Base-by-base conservation (phyloP, 306 rosid species). In the Trifolium dubium region DNA sequence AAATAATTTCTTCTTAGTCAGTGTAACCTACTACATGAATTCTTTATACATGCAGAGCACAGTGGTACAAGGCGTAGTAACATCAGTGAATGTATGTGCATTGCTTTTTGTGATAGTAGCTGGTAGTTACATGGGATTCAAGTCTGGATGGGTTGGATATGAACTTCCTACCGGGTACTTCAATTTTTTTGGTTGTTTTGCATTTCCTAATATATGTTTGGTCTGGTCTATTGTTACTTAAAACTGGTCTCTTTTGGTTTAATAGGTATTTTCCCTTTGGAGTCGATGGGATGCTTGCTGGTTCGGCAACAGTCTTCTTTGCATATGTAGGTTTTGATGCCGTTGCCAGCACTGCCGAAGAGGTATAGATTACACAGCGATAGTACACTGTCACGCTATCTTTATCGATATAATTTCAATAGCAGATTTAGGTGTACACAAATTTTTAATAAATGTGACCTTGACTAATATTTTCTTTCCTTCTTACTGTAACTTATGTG, bases 291-390 rank as follows among this genome's bases (percentile, higher is more conserved):
- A 87, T 94, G 95, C 97, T 94, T 80, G 86, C 99, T 55, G 96
- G 99, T 76, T 91, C 97, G 71, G 97, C 99, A 40, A 94, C 99
- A 0, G 97, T 94, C 60, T 94, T 94, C 83, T 94, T 94, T 79
- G 95, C 99, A 6, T 94, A 86, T 73, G 84, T 94, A 39, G 99
- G 99, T 79, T 94, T 94, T 78, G 99, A 94, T 86, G 80, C 90
- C 35, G 89, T 94, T 84, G 92, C 96, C 14, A 88, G 97, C 81
- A 88, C 97, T 18, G 97, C 99, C 54, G 99, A 94, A 83, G 97
- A 94, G 96, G 98, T 91, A 81, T 59, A 30, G 40, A 54, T 6
- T 18, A 53, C 13, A 53, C 11, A 18, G 60, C 3, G 60, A 18
- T 53, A 60, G 11, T 31, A 18, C 41, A 31, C 17, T 58, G 39